Conservation (phyloP, 164 flowering plant species). For the Kalanchoe fedtschenkoi region DNA sequence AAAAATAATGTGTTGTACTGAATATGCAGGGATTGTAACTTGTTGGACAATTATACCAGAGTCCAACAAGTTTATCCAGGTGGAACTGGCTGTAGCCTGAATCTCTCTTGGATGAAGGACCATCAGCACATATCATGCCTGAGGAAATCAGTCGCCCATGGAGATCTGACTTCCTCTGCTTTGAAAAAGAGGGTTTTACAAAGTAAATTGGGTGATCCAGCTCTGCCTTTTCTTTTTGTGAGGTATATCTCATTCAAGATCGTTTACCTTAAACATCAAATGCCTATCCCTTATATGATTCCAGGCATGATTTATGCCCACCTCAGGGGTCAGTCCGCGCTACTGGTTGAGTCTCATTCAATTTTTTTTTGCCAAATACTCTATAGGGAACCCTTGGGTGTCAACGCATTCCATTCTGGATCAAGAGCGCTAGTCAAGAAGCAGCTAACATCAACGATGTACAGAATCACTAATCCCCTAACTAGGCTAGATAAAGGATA, state of each 20-base stretch:
- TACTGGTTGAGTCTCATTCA: neutral
- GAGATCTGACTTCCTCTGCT: neutral
- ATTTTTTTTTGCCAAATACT: neutral
- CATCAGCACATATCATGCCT: neutral
- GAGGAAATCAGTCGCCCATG: neutral
- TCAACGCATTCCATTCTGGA: neutral
- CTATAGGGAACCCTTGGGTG: neutral
- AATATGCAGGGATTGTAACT: neutral
- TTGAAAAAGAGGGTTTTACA: neutral
- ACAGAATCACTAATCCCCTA: constrained; percentile 1
- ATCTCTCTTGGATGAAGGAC: neutral
- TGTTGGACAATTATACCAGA: neutral
- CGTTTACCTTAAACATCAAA: neutral
- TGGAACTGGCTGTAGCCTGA: too few species aligned
- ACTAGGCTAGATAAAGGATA: neutral
- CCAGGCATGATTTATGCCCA: neutral
- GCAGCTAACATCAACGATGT: constrained; percentile 1
- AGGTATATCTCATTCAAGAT: neutral
- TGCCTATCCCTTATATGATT: neutral
- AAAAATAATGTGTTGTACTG: neutral
- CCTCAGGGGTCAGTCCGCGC: neutral
- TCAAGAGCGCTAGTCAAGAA: neutral
- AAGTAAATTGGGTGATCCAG: neutral
- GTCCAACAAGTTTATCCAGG: too few species aligned
- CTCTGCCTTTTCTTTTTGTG: neutral